These are phyloP conservation scores for Pisolithus marmoratus DNA, from an alignment of 768 basidiomycete species.

Conservation along the genomic window DNA sequence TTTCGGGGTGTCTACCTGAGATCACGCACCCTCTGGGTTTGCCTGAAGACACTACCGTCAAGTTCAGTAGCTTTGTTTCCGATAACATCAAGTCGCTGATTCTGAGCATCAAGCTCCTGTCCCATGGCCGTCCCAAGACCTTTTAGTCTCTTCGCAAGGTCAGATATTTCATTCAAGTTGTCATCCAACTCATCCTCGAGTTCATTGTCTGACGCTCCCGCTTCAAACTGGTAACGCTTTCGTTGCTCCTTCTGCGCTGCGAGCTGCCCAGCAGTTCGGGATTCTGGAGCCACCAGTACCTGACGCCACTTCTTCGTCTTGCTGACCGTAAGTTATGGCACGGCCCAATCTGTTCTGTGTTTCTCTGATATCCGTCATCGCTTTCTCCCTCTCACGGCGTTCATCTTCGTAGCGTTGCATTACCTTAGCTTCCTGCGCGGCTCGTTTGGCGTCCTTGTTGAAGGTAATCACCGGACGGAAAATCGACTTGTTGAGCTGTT, in stretches of 20 bases:
- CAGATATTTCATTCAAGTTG: slow-evolving; percentile 83
- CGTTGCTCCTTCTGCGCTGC: slow-evolving; percentile 60
- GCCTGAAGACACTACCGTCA: slow-evolving; percentile 71
- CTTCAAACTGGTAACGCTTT: slow-evolving; percentile 88
- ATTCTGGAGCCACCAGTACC: slow-evolving; percentile 35
- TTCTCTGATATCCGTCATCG: slow-evolving; percentile 80
- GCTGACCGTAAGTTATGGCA: slow-evolving; percentile 58
- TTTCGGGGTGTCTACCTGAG: no score
- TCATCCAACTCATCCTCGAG: slow-evolving; percentile 90
- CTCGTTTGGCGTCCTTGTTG: slow-evolving; percentile 90
- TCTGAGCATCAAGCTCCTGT: slow-evolving; percentile 85
- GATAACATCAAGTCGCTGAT: slow-evolving; percentile 69
- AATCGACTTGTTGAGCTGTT: slow-evolving; percentile 90
- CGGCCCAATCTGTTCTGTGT: slow-evolving; percentile 80
- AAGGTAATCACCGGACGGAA: slow-evolving; percentile 89
- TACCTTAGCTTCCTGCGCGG: slow-evolving; percentile 79
- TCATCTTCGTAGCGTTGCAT: slow-evolving; percentile 86
- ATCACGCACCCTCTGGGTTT: slow-evolving; percentile 69
- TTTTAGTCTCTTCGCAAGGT: slow-evolving; percentile 72
- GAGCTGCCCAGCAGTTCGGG: slow-evolving; percentile 47
- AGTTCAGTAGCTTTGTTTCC: slow-evolving; percentile 71
- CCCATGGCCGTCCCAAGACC: slow-evolving; percentile 78
- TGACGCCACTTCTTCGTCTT: slow-evolving; percentile 34
- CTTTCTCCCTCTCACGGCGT: slow-evolving; percentile 74
- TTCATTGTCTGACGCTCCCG: slow-evolving; percentile 86